Base-by-base conservation (phyloP, 1,284 basidiomycete species). In the Ceratorhiza oryzae-sativae region DNA sequence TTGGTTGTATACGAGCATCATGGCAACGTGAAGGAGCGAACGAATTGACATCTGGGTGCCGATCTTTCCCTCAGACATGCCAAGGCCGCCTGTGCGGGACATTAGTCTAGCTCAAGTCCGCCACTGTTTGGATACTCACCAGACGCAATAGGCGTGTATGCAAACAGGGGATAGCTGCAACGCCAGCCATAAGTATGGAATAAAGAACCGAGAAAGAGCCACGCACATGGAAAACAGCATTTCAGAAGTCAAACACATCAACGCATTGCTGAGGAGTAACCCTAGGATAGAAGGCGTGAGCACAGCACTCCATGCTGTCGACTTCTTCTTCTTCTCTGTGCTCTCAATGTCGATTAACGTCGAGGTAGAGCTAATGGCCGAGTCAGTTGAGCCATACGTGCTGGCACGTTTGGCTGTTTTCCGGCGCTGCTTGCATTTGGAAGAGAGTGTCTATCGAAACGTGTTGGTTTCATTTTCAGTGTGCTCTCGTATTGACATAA, bases 101-200 rank as follows among this genome's bases (percentile, higher is more conserved):
- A 27, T 62, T 23, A 72, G 53, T 41, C 20, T 36, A 32, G 20
- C 9, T n/a, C 1, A 20, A 59, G n/a, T 25, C 49, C n/a, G 36
- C 9, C n/a, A 30, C 2, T 48, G 3, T n/a, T 49, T 20, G 2
- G 10, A 1, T 32, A 34, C 49, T 18, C 51, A 72, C 71, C 71
- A 48, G 76, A 76, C 2, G 49, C 42, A 46, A 77, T 73, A 30
- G 77, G 76, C 2, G 77, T 78, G 61, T 74, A 77, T 42, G 75
- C 75, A 51, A 77, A 77, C n/a, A 77, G 49, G 15, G 77, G 74
- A 67, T 73, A 76, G 60, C 76, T 75, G 56, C 18, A 55, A 59
- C 18, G 55, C n/a, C 51, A 62, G 20, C 55, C 42, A 27, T 20
- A 72, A 27, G 20, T 32, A 42, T 53, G 60, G 25, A 10, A 48